Evolutionary conservation across 169 alveolate genomes (phyloP).

Genomic region (Plasmodium relictum): DNA sequence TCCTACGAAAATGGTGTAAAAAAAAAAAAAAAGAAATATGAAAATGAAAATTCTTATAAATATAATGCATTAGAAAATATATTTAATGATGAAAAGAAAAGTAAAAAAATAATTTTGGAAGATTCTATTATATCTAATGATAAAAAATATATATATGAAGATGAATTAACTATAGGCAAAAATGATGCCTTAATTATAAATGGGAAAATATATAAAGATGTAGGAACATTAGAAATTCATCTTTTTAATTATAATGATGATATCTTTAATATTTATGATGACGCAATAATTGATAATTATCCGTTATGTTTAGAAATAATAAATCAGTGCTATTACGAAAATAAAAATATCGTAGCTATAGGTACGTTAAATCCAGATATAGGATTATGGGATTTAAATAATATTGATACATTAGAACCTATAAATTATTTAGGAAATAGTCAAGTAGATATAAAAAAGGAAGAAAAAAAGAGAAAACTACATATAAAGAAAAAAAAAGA

Average conservation of each 20-base stretch:
- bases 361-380: slow-evolving; percentile 45
- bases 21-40: slow-evolving; percentile 4
- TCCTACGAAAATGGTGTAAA: background rate
- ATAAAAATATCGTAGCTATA: slow-evolving; percentile 36
- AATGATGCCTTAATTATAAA: slow-evolving; percentile 32
- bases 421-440: slow-evolving; percentile 35
- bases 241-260: slow-evolving; percentile 43
- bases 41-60: background rate
- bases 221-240: slow-evolving; percentile 65
- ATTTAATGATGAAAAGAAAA: slow-evolving; percentile 34
- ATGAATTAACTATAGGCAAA: slow-evolving; percentile 37
- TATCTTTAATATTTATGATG: slow-evolving; percentile 66
- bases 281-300: slow-evolving; percentile 40
- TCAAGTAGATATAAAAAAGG: background rate
- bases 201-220: slow-evolving; percentile 57
- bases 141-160: slow-evolving; percentile 57
- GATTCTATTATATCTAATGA: slow-evolving; percentile 17
- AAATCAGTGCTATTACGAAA: slow-evolving; percentile 6
- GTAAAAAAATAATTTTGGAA: slow-evolving; percentile 17
- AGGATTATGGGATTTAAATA: slow-evolving; percentile 47
- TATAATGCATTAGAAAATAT: background rate
- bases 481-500: background rate
- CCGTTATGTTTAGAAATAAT: slow-evolving; percentile 51
- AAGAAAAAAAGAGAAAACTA: background rate
- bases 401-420: slow-evolving; percentile 38